Evolutionary conservation across 495 filamentous ascomycete species (phyloP), one percentile per base, ranked within the genome.

Genomic region (Friedmanniomyces simplex): DNA sequence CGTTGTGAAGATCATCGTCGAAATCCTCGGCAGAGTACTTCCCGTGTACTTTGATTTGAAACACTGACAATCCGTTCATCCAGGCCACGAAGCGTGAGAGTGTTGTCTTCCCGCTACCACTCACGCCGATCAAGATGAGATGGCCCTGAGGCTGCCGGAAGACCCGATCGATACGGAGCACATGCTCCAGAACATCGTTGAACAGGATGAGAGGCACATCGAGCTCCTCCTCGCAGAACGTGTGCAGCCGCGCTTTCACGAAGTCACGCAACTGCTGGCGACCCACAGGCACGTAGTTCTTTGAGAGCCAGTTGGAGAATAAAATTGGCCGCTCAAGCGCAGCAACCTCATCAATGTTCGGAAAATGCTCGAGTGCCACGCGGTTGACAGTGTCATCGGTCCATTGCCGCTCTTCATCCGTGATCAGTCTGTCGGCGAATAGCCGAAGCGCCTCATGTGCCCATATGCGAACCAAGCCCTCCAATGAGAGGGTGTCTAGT

Each of bases 11-110:
- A 72, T 99, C 93, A 47, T 99, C 94, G 68, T 99, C 93, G 68
- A 99, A 99, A 73, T 99, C 93, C 69, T 96, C 93, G 13, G 89
- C 88, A 24, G 93, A 96, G 69, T 99, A 99, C 69, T 90, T 96
- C 43, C 93, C 93, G 68, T 99, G 93, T 0, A 99, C 93, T 76
- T 96, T 99, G 76, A 99, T 97, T 71, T 99, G 93, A 77, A 95
- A 97, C 47, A 97, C 89, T 70, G 93, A 96, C 66, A 99, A 76
- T 48, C 93, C 93, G 67, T 99, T 99, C 93, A 99, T 99, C 93
- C 93, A 99, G 36, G 93, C 93, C 58, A 97, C 93, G 64, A 99
- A 99, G 53, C 94, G 84, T 24, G 93, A 96, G 46, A 99, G 76
- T 2, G 93, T 99, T 1, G 93, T 99, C 79, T 99, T 99, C 68